Conservation (phyloP, 345 rosid genomes). For the Populus tremula region DNA sequence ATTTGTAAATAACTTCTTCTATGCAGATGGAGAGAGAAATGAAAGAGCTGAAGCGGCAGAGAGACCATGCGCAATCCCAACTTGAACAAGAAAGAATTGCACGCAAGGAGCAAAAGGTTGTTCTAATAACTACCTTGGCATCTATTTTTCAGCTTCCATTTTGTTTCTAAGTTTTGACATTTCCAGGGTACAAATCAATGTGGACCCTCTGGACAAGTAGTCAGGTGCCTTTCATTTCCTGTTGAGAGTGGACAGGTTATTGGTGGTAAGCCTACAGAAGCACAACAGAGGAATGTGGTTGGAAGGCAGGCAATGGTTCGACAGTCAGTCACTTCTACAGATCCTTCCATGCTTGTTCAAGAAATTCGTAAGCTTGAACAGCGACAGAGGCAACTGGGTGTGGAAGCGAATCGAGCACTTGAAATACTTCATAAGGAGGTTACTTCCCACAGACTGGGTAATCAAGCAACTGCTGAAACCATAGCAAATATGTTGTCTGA, state of each 20-base stretch:
- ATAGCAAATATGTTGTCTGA: conserved; percentile 80
- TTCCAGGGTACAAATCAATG: conserved; percentile 48
- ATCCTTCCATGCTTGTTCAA: conserved; percentile 72
- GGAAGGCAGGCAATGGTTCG: conserved; percentile 51
- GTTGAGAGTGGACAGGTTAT: conserved; percentile 39
- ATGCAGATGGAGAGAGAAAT: conserved; percentile 79
- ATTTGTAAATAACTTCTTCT: conserved; percentile 7
- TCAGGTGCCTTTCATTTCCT: conserved; percentile 71
- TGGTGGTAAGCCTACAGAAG: conserved; percentile 33
- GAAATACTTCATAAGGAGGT: conserved; percentile 93
- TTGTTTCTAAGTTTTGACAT: conserved; percentile 12
- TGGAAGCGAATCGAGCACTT: conserved; percentile 86
- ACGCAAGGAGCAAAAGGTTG: conserved; percentile 72
- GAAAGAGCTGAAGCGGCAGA: conserved; percentile 91
- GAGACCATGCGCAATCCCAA: conserved; percentile 80
- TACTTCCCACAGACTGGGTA: conserved; percentile 70
- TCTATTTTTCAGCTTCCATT: conserved; percentile 1
- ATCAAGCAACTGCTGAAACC: conserved; percentile 73
- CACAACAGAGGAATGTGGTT: conserved; percentile 36
- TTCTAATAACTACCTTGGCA: neutral
- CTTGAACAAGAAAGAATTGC: conserved; percentile 73
- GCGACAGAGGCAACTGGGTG: conserved; percentile 77
- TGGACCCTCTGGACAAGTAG: conserved; percentile 64
- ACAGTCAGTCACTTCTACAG: conserved; percentile 63
- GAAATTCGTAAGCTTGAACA: conserved; percentile 86